Conservation (phyloP, 768 basidiomycete genomes). For the Phaeotremella skinneri region DNA sequence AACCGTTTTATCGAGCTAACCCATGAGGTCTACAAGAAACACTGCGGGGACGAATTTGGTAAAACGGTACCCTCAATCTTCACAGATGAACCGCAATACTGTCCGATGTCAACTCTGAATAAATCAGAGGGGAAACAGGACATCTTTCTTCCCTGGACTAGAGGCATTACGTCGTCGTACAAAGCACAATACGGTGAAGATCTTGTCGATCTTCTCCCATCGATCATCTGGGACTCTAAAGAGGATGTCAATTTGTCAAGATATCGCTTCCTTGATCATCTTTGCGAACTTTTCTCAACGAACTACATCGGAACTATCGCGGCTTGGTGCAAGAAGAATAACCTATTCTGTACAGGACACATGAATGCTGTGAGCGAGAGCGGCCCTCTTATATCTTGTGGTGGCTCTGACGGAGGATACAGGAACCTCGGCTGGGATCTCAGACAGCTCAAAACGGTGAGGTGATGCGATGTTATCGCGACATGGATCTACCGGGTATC, state of each 20-base stretch:
- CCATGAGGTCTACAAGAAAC: slow-evolving; percentile 31
- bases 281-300: slow-evolving; percentile 29
- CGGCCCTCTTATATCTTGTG: neutral
- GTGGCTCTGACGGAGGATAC: neutral
- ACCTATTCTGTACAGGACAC: slow-evolving; percentile 26
- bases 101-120: slow-evolving; percentile 17
- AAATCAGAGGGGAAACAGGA: slow-evolving; percentile 19
- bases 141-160: slow-evolving; percentile 38
- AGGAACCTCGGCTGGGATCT: slow-evolving; percentile 28
- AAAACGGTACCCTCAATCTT: slow-evolving; percentile 34
- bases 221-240: slow-evolving; percentile 32
- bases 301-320: slow-evolving; percentile 24
- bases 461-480: slow-evolving; percentile 36
- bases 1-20: slow-evolving; percentile 33
- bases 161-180: slow-evolving; percentile 15
- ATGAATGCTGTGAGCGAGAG: slow-evolving; percentile 14
- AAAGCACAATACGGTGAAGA: slow-evolving; percentile 17
- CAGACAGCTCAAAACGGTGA: slow-evolving; percentile 34
- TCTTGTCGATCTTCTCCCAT: slow-evolving; percentile 26
- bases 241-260: slow-evolving; percentile 16
- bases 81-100: slow-evolving; percentile 40
- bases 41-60: slow-evolving; percentile 33
- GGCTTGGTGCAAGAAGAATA: slow-evolving; percentile 31
- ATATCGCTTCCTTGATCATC: slow-evolving; percentile 31
- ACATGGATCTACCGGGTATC: slow-evolving; percentile 40